Percentiles rank a stretch among this genome's conserved stretches.
Evolutionary conservation across 768 basidiomycete genomes (phyloP).

Genomic region (Cystofilobasidium ferigula): DNA sequence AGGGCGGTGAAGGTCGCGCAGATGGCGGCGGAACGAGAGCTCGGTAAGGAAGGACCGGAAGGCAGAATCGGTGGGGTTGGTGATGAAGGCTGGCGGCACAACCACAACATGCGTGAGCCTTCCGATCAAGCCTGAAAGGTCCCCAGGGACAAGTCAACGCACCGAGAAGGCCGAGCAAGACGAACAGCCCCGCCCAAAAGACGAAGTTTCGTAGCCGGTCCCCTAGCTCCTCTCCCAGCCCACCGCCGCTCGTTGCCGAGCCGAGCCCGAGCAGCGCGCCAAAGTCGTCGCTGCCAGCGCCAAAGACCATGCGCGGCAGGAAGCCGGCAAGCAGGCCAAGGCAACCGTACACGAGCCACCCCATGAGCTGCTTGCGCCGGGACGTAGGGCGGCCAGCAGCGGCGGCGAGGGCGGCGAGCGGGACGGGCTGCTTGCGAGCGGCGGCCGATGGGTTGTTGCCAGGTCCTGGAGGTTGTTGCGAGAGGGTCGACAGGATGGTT

Average conservation of each 20-base stretch:
- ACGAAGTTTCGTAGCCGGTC: background rate
- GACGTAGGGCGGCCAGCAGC: background rate
- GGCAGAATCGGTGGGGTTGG: slow-evolving; percentile 85
- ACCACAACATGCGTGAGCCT: too few species aligned
- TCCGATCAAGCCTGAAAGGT: background rate
- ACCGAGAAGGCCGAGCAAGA: background rate
- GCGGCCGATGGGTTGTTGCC: background rate
- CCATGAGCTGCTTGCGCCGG: background rate
- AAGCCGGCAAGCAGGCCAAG: background rate
- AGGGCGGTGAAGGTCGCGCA: slow-evolving; percentile 66
- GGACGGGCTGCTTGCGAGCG: background rate
- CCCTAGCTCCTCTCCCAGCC: background rate
- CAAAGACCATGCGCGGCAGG: background rate
- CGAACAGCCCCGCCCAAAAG: slow-evolving; percentile 7
- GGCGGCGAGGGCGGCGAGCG: slow-evolving; percentile 4
- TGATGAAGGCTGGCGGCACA: slow-evolving; percentile 67
- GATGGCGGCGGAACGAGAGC: slow-evolving; percentile 87
- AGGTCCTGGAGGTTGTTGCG: background rate
- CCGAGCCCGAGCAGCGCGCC: background rate
- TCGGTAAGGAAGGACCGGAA: slow-evolving; percentile 95
- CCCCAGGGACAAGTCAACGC: background rate
- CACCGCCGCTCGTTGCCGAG: background rate
- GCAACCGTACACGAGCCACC: background rate
- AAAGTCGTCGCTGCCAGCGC: background rate
- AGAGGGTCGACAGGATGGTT: background rate